Evolutionary conservation across 495 filamentous ascomycete species (phyloP).

Genomic region (Talaromyces ruber): DNA sequence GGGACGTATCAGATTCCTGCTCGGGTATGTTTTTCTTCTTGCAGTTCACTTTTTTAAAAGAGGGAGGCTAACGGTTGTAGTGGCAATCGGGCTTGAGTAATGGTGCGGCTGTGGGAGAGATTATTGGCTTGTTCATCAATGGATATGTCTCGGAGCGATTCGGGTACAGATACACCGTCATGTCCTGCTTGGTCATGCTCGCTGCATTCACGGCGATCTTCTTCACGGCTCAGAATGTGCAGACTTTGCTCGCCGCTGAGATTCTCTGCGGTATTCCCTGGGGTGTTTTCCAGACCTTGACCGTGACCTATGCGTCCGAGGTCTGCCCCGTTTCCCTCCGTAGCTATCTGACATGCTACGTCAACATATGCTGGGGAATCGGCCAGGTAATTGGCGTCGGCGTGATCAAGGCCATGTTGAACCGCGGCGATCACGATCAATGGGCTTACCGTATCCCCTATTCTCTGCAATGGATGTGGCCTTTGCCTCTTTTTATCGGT

Average conservation of each 20-base stretch:
- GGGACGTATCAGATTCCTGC: constrained; percentile 63
- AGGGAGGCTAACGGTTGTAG: constrained; percentile 10
- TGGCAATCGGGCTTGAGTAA: constrained; percentile 77
- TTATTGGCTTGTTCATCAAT: constrained; percentile 70
- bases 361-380: constrained; percentile 77
- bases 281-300: constrained; percentile 76
- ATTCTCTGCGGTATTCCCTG: constrained; percentile 73
- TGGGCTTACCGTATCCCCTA: constrained; percentile 67
- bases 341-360: constrained; percentile 68
- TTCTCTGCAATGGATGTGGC: constrained; percentile 82
- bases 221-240: constrained; percentile 65
- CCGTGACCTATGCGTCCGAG: constrained; percentile 75
- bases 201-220: constrained; percentile 67
- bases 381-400: constrained; percentile 70
- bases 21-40: constrained; percentile 27
- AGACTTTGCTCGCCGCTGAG: constrained; percentile 60
- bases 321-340: constrained; percentile 66
- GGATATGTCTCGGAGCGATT: constrained; percentile 68
- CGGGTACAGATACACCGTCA: constrained; percentile 66
- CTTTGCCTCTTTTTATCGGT: constrained; percentile 61
- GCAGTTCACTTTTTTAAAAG: too few species aligned
- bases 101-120: constrained; percentile 55
- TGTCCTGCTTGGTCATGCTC: constrained; percentile 55
- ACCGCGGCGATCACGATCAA: constrained; percentile 42
- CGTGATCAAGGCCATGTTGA: constrained; percentile 59